Conservation (phyloP, 768 basidiomycete species). For the Lepiota brunneoincarnata region DNA sequence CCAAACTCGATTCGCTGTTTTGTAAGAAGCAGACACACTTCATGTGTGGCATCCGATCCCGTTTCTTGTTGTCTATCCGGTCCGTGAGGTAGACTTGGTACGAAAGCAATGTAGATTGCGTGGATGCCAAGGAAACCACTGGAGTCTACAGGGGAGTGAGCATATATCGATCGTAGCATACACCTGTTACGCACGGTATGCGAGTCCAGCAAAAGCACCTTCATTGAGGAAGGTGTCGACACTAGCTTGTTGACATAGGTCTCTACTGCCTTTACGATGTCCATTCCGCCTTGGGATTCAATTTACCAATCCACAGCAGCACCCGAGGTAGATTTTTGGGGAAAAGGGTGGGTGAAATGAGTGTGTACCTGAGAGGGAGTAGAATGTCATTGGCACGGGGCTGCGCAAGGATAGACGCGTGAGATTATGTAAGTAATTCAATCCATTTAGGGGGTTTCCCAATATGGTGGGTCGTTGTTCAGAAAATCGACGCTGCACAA, state of each 20-base stretch:
- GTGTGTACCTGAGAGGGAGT: no score
- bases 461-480: no score
- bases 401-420: no score
- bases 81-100: conserved; percentile 99
- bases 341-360: no score
- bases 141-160: conserved; percentile 64
- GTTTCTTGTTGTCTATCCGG: conserved; percentile 90
- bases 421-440: no score
- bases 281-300: conserved; percentile 52
- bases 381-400: no score
- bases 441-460: no score
- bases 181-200: conserved; percentile 69
- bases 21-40: conserved; percentile 96
- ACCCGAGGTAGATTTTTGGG: no score
- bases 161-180: not conserved
- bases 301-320: not conserved
- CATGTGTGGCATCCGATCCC: conserved; percentile 93
- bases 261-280: conserved; percentile 93
- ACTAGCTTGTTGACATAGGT: conserved; percentile 91
- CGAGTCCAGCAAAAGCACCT: conserved; percentile 89
- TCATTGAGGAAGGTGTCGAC: conserved; percentile 85
- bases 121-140: conserved; percentile 91
- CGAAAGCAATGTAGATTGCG: conserved; percentile 88
- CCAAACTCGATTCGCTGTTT: conserved; percentile 77
- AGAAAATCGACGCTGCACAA: not conserved